Conservation (phyloP, 2,329 filamentous ascomycete species). For the Rutstroemia sp. region DNA sequence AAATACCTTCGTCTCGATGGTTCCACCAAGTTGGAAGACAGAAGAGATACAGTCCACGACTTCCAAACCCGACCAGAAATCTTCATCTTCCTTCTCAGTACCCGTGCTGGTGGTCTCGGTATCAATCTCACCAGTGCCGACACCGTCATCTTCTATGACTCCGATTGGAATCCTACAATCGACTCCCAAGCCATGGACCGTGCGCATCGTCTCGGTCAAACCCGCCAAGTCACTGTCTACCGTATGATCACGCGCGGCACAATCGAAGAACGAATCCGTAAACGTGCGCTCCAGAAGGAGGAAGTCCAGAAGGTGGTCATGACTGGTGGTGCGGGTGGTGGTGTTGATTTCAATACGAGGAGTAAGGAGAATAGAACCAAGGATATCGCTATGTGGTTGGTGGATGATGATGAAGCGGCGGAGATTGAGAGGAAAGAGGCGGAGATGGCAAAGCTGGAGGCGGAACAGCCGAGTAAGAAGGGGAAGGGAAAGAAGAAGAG, state of each 20-base stretch:
- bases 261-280: conserved; percentile 96
- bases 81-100: conserved; percentile 94
- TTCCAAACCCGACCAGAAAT: conserved; percentile 94
- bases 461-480: conserved; percentile 58
- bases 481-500: conserved; percentile 53
- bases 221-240: conserved; percentile 92
- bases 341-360: conserved; percentile 94
- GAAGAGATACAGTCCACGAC: conserved; percentile 90
- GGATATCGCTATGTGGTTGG: conserved; percentile 98
- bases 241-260: conserved; percentile 94
- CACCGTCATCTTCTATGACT: conserved; percentile 99
- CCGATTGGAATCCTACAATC: conserved; percentile 98
- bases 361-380: conserved; percentile 88
- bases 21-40: conserved; percentile 93
- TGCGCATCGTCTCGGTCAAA: conserved; percentile 94
- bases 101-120: conserved; percentile 91
- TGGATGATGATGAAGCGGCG: conserved; percentile 92
- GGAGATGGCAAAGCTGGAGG: conserved; percentile 55
- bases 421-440: conserved; percentile 89
- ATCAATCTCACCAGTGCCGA: conserved; percentile 96
- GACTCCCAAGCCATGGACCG: conserved; percentile 99
- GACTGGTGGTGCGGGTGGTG: conserved; percentile 71
- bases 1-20: conserved; percentile 96
- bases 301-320: conserved; percentile 98
- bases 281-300: conserved; percentile 94